Evolutionary conservation across 176 grass and related monocot genomes (phyloP), one percentile per base, ranked within the genome.

Genomic region (Juncus effusus): DNA sequence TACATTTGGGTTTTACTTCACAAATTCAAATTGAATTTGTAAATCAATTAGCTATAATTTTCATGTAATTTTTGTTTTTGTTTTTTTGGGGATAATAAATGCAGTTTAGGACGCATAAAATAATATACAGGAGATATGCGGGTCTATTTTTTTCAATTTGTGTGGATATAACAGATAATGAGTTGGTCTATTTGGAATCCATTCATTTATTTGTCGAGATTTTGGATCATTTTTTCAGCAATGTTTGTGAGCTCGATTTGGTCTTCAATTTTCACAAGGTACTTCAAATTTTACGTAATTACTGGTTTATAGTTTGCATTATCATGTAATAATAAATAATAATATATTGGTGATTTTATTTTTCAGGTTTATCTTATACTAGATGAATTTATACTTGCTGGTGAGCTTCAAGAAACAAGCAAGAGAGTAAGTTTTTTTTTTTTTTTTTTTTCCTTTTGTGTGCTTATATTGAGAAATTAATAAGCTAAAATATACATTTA

Each of bases 131-230:
- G 72, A 83, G 90, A 90, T 89, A 95, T 77, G 90, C 90, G 19
- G 86, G 90, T 76, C 71, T 95, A 0, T 95, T 95, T 76, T 95
- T 95, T 60, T 90, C 90, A 74, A 86, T 89, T 54, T 95, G 90
- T 67, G 90, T 89, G 51, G 90, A 95, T 76, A 95, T 95, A 44
- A 95, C 85, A 7, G 90, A 95, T 60, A 95, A 95, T 56, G 90
- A 95, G 64, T 77, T 95, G 74, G 90, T 83, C 60, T 95, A 95
- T 54, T 95, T 95, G 85, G 90, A 95, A 74, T 95, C 82, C 47
- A 95, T 95, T 76, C 90, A 95, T 74, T 72, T 95, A 53, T 95
- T 95, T 89, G 90, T 95, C 0, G 90, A 95, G 77, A 95, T 95
- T 79, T 73, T 95, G 60, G 90, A 95, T 77, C 90, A 95, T 77